phyloP scores from a whole-genome alignment of 345 rosid genomes.

The Eucalyptus dawsonii region DNA sequence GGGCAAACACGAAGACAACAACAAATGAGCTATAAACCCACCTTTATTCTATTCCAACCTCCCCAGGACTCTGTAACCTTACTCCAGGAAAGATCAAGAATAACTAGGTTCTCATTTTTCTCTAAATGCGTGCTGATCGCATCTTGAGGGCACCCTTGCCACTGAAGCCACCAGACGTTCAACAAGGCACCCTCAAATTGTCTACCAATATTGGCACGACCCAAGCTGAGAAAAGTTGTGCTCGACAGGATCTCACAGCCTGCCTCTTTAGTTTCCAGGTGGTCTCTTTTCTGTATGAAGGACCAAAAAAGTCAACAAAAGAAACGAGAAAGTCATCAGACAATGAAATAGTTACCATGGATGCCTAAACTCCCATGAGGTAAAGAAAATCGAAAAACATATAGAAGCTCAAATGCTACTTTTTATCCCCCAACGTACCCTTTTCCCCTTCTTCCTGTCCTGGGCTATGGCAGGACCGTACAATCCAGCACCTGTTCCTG shows the following conservation, averaged over 20 bases:
- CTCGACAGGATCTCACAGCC: background rate
- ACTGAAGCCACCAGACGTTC: background rate
- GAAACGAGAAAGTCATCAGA: background rate
- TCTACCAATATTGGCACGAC: background rate
- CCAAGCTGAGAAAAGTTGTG: background rate
- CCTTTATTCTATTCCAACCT: no score
- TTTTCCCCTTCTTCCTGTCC: background rate
- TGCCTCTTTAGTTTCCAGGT: background rate
- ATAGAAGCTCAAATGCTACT: no score
- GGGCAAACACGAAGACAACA: no score
- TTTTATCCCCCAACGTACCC: background rate
- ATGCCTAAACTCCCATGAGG: background rate
- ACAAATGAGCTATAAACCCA: no score
- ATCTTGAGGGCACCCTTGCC: background rate
- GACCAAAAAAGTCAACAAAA: background rate
- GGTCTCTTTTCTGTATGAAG: background rate
- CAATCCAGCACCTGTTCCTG: background rate
- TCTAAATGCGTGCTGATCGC: background rate
- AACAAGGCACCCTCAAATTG: background rate
- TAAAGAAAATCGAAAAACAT: background rate
- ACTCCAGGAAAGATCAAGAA: background rate
- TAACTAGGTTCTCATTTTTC: background rate
- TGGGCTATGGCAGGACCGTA: background rate
- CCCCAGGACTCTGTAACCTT: no score
- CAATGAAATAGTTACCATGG: background rate